Evolutionary conservation across 441 rosid genomes (phyloP).

Genomic region (Pelargonium australe): DNA sequence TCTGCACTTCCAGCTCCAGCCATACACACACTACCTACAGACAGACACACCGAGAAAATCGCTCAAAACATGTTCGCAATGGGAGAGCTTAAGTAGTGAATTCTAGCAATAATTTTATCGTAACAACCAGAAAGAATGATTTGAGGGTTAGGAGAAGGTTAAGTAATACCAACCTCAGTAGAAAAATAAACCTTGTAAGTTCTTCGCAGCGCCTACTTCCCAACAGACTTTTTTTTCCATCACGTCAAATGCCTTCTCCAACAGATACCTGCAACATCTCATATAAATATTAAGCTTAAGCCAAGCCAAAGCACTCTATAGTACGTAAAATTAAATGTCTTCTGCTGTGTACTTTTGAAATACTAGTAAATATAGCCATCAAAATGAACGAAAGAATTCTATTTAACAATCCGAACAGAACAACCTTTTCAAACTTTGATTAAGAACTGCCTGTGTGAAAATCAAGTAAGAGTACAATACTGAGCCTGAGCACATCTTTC

Average conservation of each 20-base stretch:
- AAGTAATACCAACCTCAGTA: slow-evolving; percentile 56
- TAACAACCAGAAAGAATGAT: slow-evolving; percentile 63
- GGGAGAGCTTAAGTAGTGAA: slow-evolving; percentile 48
- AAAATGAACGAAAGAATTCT: neutral
- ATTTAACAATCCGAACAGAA: neutral
- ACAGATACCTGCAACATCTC: slow-evolving; percentile 25
- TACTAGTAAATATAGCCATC: neutral
- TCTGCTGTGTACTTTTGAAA: neutral
- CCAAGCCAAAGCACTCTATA: neutral
- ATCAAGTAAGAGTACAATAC: slow-evolving; percentile 18
- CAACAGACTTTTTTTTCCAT: slow-evolving; percentile 39
- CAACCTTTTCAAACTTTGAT: slow-evolving; percentile 4
- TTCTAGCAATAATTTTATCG: slow-evolving; percentile 36
- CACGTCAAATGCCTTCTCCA: slow-evolving; percentile 52
- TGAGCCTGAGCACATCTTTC: slow-evolving; percentile 20
- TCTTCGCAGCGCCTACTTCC: slow-evolving; percentile 48
- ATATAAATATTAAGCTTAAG: slow-evolving; percentile 17
- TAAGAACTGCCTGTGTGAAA: slow-evolving; percentile 15
- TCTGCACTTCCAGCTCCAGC: slow-evolving; percentile 42
- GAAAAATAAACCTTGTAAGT: slow-evolving; percentile 23
- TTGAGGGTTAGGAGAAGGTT: slow-evolving; percentile 61
- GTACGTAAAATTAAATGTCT: neutral
- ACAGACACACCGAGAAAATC: slow-evolving; percentile 6
- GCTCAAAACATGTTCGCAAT: slow-evolving; percentile 10
- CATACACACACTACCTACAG: slow-evolving; percentile 25